Evolutionary conservation across 345 rosid genomes (phyloP).

Genomic region (Geranium brycei): DNA sequence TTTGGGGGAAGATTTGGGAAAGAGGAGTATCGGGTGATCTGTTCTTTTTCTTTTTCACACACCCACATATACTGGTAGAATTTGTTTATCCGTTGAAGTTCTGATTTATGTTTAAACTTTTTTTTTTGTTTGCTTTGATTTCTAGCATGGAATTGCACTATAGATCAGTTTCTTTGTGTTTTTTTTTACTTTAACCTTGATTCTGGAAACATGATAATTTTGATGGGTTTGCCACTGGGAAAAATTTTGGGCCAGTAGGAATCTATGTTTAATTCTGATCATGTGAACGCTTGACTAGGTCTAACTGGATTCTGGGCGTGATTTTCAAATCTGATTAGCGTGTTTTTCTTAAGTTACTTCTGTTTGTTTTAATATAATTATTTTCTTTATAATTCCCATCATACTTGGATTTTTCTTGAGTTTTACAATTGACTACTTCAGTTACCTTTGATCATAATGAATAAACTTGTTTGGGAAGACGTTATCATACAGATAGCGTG

Average conservation of each 20-base stretch:
- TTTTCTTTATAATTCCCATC: not conserved
- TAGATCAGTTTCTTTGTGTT: no score
- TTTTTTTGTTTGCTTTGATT: no score
- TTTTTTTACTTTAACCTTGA: not conserved
- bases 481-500: not conserved
- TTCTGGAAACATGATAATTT: not conserved
- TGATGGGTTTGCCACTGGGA: not conserved
- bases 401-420: not conserved
- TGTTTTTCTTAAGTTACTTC: not conserved
- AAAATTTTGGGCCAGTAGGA: no score
- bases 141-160: no score
- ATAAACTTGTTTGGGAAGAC: not conserved
- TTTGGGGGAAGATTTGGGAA: not conserved
- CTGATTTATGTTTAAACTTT: no score
- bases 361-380: not conserved
- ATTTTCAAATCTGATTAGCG: not conserved
- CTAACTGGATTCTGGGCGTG: not conserved
- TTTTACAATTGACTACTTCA: not conserved
- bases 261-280: not conserved
- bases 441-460: not conserved
- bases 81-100: no score
- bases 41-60: not conserved
- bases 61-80: no score
- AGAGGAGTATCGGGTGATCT: not conserved
- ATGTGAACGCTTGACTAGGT: not conserved